Percentiles rank a stretch among this genome's conserved stretches.
Evolutionary conservation across 2,329 filamentous ascomycete genomes (phyloP).

Genomic region (Aspergillus arachidicola): DNA sequence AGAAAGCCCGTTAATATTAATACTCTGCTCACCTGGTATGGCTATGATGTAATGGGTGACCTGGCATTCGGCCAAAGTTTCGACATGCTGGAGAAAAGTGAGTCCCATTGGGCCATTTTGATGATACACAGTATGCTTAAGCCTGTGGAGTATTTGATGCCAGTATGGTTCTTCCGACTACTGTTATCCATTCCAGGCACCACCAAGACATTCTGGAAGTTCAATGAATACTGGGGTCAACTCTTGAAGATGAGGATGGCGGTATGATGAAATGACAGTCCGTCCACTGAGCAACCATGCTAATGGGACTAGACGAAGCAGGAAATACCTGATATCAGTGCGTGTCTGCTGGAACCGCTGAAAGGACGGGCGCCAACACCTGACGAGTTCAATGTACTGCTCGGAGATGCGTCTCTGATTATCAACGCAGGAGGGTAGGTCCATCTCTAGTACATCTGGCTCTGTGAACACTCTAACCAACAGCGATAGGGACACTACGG

Average conservation of each 20-base stretch:
- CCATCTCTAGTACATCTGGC: neutral
- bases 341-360: neutral
- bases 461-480: too few species aligned
- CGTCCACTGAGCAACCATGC: neutral
- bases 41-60: slow-evolving; percentile 4
- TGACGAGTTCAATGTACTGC: neutral
- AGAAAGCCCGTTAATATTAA: neutral
- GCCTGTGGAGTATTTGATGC: neutral
- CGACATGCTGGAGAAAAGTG: neutral
- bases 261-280: neutral
- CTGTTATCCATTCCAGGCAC: neutral
- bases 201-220: neutral
- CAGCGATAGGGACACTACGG: neutral
- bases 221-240: neutral
- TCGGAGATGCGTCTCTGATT: neutral
- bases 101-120: neutral
- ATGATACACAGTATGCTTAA: neutral
- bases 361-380: neutral
- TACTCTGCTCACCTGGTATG: neutral
- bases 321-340: neutral
- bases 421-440: neutral
- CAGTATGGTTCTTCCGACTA: neutral
- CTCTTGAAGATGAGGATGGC: neutral
- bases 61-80: neutral
- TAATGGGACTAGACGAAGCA: neutral